Base-by-base conservation (phyloP, 73 alveolate genomes). In the Paramecium octaurelia region DNA sequence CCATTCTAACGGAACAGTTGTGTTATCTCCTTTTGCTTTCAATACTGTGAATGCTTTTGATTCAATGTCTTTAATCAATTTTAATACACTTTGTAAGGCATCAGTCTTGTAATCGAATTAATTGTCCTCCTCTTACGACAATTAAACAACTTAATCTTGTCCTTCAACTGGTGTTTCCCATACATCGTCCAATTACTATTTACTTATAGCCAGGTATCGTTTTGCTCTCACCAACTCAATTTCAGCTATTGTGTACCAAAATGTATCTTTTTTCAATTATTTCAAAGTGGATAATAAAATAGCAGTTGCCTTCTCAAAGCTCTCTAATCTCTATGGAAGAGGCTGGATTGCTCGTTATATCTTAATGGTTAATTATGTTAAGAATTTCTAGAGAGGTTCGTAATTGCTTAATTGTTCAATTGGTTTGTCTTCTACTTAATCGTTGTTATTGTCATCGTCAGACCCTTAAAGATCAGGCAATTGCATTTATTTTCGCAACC, bases 201-300 rank as follows among this genome's bases (percentile, higher is more conserved):
- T 80, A 80, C 76, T 43, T 1, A 80, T 23, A 11, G 91, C 70
- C 23, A 80, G 46, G 35, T 16, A 73, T 71, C 92, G 71, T 89
- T 89, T 89, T 46, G 94, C 90, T 70, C 91, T 89, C 3, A 83
- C 90, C 43, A 77, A 89, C 43, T 89, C 94, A 23, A 89, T 44
- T 12, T 89, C 86, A 31, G 94, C 94, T 8, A 89, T 70, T 1
- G 88, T 71, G 31, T 89, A 89, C 75, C 88, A 77, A 71, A 70
- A 89, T 36, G 94, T 71, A 44, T 89, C 94, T 89, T 77, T 71
- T 58, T 57, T 58, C 38, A 88, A 89, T 44, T 89, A 12, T 16
- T 83, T 89, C 40, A 70, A 34, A 10, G 88, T 71, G 0, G 92
- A 70, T 42, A 70, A 35, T 34, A 89, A 40, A 1, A 89, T 42